Base-by-base conservation (phyloP, 2,329 filamentous ascomycete species). In the Diplodia sapinea region DNA sequence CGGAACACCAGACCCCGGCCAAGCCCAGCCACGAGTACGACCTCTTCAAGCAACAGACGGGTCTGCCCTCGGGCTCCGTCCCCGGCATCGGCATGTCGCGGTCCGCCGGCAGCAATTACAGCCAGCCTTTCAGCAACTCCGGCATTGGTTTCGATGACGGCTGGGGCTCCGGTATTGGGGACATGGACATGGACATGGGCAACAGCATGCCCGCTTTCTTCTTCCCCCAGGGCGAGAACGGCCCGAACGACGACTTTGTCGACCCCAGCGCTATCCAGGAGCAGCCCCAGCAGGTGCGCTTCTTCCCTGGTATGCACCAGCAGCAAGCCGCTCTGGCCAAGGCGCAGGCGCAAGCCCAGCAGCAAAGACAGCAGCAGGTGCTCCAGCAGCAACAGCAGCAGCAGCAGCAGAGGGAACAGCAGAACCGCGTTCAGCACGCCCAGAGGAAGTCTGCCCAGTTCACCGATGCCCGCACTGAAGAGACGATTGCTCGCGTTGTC, bases 11-110 rank as follows among this genome's bases (percentile, higher is more conserved):
- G 71, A 81, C 85, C 23, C 87, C 94, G 75, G 89, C 88, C 57
- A 92, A 89, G 43, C 94, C 95, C 9, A 97, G 93, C 79, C 94
- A 97, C 82, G 92, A 96, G 80, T 98, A 98, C 84, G 92, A 93
- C 75, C 89, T 92, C 76, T 96, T 97, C 83, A 92, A 93, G 82
- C 95, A 99, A 78, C 94, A 97, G 83, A 97, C 95, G 3, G 93
- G 94, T 70, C 89, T 97, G 36, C 92, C 95, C 0, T 90, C 92
- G 1, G 93, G 93, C 70, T 94, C 93, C 64, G 83, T 94, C 13
- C 87, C 95, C 76, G 91, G 91, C 43, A 87, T 95, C 73, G 33
- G 57, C 49, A 67, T 67, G 65, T 93, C 91, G 78, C 85, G 91
- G 76, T 83, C 55, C 17, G 74, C 74, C 71, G 67, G 73, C 12